These are phyloP conservation scores for Salicornia ramosissima DNA, from an alignment of 148 eudicot species.

Conservation along the genomic window DNA sequence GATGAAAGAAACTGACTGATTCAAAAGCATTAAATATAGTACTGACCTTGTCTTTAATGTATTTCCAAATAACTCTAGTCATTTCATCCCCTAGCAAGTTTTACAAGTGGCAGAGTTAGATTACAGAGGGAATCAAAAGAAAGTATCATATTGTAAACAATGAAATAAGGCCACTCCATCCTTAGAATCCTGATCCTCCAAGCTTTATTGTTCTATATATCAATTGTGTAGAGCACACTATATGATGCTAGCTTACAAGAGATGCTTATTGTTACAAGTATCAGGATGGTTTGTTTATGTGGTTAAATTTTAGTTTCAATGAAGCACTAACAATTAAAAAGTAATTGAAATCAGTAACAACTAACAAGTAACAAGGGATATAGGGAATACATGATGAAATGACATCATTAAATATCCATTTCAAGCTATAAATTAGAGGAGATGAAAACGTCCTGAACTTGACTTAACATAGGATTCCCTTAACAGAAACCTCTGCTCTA, in stretches of 20 bases:
- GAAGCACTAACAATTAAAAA: not conserved
- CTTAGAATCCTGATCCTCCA: not conserved
- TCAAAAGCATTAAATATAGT: not conserved
- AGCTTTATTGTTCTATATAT: not conserved
- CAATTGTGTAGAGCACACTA: not conserved
- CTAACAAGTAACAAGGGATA: too few relatives aligned
- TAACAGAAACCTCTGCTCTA: too few relatives aligned
- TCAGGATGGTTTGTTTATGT: not conserved
- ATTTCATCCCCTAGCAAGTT: conserved; percentile 42
- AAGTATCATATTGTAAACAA: not conserved
- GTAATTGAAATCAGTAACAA: too few relatives aligned
- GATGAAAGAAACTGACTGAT: not conserved
- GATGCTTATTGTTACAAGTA: not conserved
- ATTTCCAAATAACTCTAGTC: conserved; percentile 45
- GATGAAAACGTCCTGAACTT: too few relatives aligned
- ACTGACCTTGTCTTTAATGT: conserved; percentile 44
- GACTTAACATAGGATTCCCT: too few relatives aligned
- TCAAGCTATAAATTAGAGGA: too few relatives aligned
- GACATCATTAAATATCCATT: too few relatives aligned
- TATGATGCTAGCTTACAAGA: not conserved
- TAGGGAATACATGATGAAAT: too few relatives aligned
- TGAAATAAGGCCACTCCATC: not conserved
- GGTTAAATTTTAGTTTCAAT: not conserved
- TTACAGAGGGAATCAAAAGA: not conserved
- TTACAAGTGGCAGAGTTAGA: not conserved